These are phyloP conservation scores for Coemansia brasiliensis DNA, from an alignment of 192 early-diverging fungal genomes.

Conservation along the genomic window DNA sequence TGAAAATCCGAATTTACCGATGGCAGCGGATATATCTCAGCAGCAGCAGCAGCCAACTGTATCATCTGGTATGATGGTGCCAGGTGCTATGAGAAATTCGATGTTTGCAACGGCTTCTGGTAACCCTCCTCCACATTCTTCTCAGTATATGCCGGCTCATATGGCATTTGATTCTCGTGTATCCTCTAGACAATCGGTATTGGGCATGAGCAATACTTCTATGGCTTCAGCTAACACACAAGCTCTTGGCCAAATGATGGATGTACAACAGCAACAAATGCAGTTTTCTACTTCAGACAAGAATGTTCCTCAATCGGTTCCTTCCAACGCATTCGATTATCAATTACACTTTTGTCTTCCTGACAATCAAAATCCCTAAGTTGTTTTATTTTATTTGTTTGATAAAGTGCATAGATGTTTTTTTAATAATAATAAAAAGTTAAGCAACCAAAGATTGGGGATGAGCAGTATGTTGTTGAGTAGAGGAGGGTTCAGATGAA, in stretches of 20 bases:
- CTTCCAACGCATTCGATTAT: constrained; percentile 12
- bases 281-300: neutral
- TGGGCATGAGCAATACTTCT: no score
- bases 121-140: constrained; percentile 9
- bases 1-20: neutral
- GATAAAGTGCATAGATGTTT: neutral
- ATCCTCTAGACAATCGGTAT: neutral
- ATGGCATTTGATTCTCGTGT: constrained; percentile 26
- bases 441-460: neutral
- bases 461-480: neutral
- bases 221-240: neutral
- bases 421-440: neutral
- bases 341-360: neutral
- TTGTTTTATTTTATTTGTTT: neutral
- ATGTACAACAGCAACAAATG: constrained; percentile 6
- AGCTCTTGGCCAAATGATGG: constrained; percentile 23
- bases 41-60: constrained; percentile 15
- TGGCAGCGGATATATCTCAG: constrained; percentile 6
- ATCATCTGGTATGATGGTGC: constrained; percentile 5
- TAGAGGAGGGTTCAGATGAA: neutral
- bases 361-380: neutral
- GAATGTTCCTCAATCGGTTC: constrained; percentile 1
- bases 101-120: constrained; percentile 1
- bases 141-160: constrained; percentile 20
- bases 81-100: constrained; percentile 1